Evolutionary conservation across 2,329 filamentous ascomycete genomes (phyloP), one percentile per base, ranked within the genome.

Genomic region (Diaporthe citriasiana): DNA sequence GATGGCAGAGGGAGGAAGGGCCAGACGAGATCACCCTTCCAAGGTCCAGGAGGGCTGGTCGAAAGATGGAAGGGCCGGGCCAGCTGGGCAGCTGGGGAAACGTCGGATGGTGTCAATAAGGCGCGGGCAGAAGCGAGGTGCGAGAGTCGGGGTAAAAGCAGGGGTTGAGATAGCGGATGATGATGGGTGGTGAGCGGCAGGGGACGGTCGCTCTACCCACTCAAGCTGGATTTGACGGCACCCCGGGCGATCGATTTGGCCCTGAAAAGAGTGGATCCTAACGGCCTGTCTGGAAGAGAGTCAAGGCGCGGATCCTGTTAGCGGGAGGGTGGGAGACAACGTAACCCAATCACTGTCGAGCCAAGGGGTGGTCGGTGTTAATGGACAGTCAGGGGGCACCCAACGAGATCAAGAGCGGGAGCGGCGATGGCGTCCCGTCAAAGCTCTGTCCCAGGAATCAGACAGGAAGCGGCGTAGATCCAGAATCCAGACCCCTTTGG

Each of bases 331-430:
- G 74, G 59, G 63, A 75, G 68, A 56, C 30, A 40, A 74, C 59
- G 33, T 45, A n/a, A 72, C 50, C 74, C 72, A 75, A 75, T 75
- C 74, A 71, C 53, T 74, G 72, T 17, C 27, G 47, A 72, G 74
- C 74, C 66, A 71, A 74, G 57, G 69, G 55, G 72, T 63, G 33
- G 33, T 25, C 7, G 57, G 56, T 70, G 47, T 51, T 68, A 22
- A 35, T 70, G 66, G 30, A 65, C 53, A 63, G 73, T 40, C 70
- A 70, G 73, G 71, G 63, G 71, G 50, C 59, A 42, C 59, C 38
- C 51, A 60, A 70, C 73, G 53, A 68, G 47, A 72, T 47, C 60
- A 25, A 53, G 40, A 69, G 51, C 42, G 51, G 53, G 73, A 56
- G 50, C 56, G 57, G 56, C 53, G 63, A 53, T 56, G 56, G 53